These are phyloP conservation scores for Taphrina flavorubra DNA, from an alignment of 1,139 yeast genomes.

Conservation along the genomic window DNA sequence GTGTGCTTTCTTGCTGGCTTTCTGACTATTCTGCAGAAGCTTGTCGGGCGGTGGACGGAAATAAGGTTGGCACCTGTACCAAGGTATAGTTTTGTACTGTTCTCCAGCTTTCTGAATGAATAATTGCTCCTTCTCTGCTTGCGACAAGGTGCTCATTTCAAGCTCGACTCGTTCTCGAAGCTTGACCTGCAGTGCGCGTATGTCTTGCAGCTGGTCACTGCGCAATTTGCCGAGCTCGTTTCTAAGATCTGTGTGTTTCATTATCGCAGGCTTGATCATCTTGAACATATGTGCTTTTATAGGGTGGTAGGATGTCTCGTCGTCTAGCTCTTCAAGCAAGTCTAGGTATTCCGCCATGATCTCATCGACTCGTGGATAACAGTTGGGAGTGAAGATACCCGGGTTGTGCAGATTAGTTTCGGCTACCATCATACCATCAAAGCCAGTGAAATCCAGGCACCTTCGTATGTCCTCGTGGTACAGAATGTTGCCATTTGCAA, in stretches of 20 bases:
- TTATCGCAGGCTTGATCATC: constrained; percentile 75
- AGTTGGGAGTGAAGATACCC: constrained; percentile 66
- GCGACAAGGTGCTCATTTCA: constrained; percentile 44
- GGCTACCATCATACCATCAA: constrained; percentile 97
- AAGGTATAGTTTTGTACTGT: constrained; percentile 78
- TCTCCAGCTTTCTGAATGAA: constrained; percentile 10
- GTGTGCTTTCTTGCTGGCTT: not conserved
- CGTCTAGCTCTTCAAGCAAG: constrained; percentile 62
- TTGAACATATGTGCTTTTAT: constrained; percentile 95
- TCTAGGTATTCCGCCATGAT: constrained; percentile 87
- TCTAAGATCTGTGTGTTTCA: constrained; percentile 76
- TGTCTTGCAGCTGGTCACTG: constrained; percentile 52
- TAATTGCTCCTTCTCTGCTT: constrained; percentile 55
- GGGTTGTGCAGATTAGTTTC: constrained; percentile 95
- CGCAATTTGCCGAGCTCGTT: constrained; percentile 67
- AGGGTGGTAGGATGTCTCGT: constrained; percentile 77
- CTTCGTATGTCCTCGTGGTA: constrained; percentile 79
- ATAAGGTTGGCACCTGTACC: constrained; percentile 96
- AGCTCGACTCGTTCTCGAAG: constrained; percentile 66
- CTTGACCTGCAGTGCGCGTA: constrained; percentile 52
- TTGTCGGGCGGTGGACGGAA: constrained; percentile 68
- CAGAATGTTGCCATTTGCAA: constrained; percentile 89
- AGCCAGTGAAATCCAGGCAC: constrained; percentile 65
- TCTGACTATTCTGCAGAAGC: not conserved
- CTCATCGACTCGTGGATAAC: constrained; percentile 83